Conservation (phyloP, 2,329 filamentous ascomycete genomes). For the Stagonosporopsis rhizophila region DNA sequence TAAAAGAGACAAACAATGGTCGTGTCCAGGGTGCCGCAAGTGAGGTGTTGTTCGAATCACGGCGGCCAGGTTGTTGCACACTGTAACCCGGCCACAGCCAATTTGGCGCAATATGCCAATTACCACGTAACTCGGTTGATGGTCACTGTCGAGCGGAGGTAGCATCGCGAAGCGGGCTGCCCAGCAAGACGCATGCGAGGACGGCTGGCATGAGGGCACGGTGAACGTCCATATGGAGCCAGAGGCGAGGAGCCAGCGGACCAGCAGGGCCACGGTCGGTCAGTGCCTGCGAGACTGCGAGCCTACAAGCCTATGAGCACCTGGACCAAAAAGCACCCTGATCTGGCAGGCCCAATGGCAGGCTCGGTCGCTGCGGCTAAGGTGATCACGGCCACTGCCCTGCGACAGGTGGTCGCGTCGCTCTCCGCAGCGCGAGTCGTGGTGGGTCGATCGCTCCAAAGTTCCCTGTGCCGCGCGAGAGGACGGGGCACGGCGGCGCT, state of each 20-base stretch:
- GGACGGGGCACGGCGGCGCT: conserved; percentile 7
- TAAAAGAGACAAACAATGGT: conserved; percentile 45
- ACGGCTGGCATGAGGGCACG: conserved; percentile 25
- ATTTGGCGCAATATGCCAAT: conserved; percentile 47
- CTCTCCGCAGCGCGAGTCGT: conserved; percentile 20
- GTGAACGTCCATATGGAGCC: conserved; percentile 26
- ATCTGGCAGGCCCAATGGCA: conserved; percentile 28
- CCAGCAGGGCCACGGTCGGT: conserved; percentile 15
- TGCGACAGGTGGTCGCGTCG: conserved; percentile 24
- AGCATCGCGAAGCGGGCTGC: conserved; percentile 28
- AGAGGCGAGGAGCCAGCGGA: background rate
- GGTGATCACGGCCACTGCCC: conserved; percentile 21
- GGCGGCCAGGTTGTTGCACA: conserved; percentile 37
- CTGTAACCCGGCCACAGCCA: conserved; percentile 28
- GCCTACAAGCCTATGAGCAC: background rate
- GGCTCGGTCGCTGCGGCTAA: conserved; percentile 22
- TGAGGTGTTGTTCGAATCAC: conserved; percentile 28
- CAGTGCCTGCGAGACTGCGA: conserved; percentile 10
- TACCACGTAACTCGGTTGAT: conserved; percentile 40
- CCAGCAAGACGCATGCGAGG: conserved; percentile 28
- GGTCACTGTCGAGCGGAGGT: conserved; percentile 30
- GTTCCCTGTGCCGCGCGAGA: conserved; percentile 16
- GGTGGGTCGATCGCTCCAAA: conserved; percentile 16
- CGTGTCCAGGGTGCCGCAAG: conserved; percentile 39
- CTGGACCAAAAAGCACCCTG: conserved; percentile 17